Base-by-base conservation (phyloP, 805 yeast genomes). In the Teunomyces aglyptinius region DNA sequence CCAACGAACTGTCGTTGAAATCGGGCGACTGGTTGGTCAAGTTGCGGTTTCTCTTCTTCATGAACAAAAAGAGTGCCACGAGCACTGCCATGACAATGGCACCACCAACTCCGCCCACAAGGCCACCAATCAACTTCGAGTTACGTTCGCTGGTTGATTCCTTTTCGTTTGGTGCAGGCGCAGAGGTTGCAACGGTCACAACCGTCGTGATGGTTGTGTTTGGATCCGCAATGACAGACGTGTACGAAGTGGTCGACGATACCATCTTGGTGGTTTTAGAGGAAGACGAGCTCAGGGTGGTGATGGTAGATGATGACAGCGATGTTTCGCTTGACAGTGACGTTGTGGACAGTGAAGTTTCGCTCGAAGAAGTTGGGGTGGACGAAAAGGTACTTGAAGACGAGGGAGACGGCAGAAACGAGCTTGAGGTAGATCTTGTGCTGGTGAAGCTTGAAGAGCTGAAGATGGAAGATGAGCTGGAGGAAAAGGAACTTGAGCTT, bases 81-180 rank as follows among this genome's bases (percentile, higher is more conserved):
- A 70, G 49, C 2, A 61, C 57, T 0, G 73, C 75, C 38, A 72
- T 64, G n/a, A 70, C 59, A 22, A 72, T 63, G 15, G 73, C 62
- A 10, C 77, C 77, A n/a, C 76, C 77, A 19, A 72, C 65, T 1
- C 75, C 69, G 0, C 77, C 77, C n/a, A 72, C 76, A 12, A 72
- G 56, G 1, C 77, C 76, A 3, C 77, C 77, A 18, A 72, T 70
- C 35, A 72, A 57, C 49, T 65, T 70, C 32, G 71, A 60, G 49
- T 66, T 69, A 18, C 53, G 55, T 11, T 49, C 43, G 15, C 46
- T 45, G 7, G 59, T 46, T 15, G 44, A 36, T 6, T 49, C 45
- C 2, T 47, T 47, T 12, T 31, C 39, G 3, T 44, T 45, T 5
- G 54, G 43, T 2, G 47, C 49, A 3, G 54, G 46, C 5, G 65